Evolutionary conservation across 1,284 basidiomycete species (phyloP).

Genomic region (Ustilago nuda): DNA sequence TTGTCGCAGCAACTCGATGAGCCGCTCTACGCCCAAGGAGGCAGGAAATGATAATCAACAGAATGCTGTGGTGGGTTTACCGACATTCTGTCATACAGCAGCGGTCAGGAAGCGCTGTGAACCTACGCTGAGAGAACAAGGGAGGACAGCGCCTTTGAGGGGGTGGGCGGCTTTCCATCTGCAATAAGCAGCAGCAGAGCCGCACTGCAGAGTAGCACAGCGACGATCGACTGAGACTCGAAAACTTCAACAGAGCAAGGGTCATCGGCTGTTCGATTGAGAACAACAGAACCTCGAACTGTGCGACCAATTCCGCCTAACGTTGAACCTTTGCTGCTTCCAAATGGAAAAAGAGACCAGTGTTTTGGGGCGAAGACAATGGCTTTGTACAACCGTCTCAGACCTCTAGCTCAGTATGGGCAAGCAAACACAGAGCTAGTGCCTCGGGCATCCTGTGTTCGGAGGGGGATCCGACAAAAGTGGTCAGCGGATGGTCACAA

Average conservation of each 20-base stretch:
- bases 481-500: slow-evolving; percentile 1
- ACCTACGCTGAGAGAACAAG: neutral
- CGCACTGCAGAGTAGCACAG: slow-evolving; percentile 4
- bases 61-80: slow-evolving; percentile 8
- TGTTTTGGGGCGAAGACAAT: neutral
- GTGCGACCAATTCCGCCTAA: slow-evolving; percentile 7
- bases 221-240: slow-evolving; percentile 10
- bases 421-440: neutral
- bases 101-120: neutral
- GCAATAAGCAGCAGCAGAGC: slow-evolving; percentile 1
- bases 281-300: neutral
- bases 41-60: slow-evolving; percentile 6
- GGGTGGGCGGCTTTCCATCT: neutral
- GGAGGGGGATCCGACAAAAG: neutral
- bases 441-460: neutral
- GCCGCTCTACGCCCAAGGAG: neutral
- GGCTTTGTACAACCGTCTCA: neutral
- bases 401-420: slow-evolving; percentile 4
- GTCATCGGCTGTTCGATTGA: slow-evolving; percentile 5
- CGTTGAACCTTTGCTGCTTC: neutral
- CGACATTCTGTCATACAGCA: slow-evolving; percentile 11
- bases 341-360: slow-evolving; percentile 1
- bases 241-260: neutral
- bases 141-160: neutral
- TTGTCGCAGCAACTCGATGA: neutral